Base-by-base conservation (phyloP, 768 basidiomycete species). In the Hericium coralloides region DNA sequence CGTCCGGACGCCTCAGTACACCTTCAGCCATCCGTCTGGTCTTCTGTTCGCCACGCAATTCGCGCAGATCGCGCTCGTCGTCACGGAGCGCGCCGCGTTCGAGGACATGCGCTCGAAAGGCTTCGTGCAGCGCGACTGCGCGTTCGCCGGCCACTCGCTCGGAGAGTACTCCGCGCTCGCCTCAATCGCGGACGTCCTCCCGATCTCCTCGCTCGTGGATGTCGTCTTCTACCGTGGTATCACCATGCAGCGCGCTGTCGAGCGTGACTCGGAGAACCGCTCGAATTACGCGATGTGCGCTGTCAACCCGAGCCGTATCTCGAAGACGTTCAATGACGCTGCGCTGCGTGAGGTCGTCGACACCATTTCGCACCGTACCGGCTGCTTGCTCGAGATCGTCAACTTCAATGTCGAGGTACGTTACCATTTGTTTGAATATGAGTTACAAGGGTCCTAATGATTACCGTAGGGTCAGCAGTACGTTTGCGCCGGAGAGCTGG, bases 191-290 rank as follows among this genome's bases (percentile, higher is more conserved):
- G 95, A 95, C 69, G 92, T 98, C 54, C 83, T 98, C 38, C 90
- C 92, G 49, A 92, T 98, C 64, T 92, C 95, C 18, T 84, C 92
- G 2, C 84, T 98, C 50, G 92, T 95, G 66, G 97, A 99, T 63
- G 92, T 99, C 66, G 95, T 99, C 25, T 99, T 99, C 80, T 99
- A 98, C 72, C 92, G 97, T 69, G 97, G 97, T 64, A 95, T 99
- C 68, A 99, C 97, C 38, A 99, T 98, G 97, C 97, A 98, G 68
- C 92, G 97, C 22, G 97, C 97, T 25, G 97, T 99, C 57, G 93
- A 97, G 72, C 92, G 97, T 36, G 97, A 99, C 67, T 77, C 87
- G 2, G 77, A 89, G 57, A 95, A 95, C 66, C 83, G 97, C 38
- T 95, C 92, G 23, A 93, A 95, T 69, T 99, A 98, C 65, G 95